These are phyloP conservation scores for Escovopsis sp. DNA, from an alignment of 2,329 filamentous ascomycete species.

Conservation along the genomic window DNA sequence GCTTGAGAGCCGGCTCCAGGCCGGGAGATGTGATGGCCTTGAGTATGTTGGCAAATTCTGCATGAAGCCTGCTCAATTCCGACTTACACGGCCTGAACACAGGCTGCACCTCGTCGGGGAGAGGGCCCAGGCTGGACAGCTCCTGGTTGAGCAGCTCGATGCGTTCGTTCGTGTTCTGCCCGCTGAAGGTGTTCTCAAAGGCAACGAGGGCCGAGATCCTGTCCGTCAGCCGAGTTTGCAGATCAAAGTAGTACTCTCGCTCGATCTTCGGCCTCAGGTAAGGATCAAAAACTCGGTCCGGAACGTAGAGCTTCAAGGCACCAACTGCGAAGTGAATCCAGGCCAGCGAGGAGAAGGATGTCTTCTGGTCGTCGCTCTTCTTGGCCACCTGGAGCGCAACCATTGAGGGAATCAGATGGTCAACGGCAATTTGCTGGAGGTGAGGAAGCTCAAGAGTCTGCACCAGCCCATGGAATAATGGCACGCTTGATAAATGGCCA, in stretches of 20 bases:
- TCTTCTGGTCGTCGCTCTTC: slow-evolving; percentile 7
- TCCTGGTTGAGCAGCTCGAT: slow-evolving; percentile 47
- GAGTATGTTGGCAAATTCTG: slow-evolving; percentile 66
- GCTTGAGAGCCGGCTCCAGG: slow-evolving; percentile 20
- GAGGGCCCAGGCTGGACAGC: slow-evolving; percentile 45
- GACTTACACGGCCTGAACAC: slow-evolving; percentile 59
- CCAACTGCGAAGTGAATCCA: slow-evolving; percentile 66
- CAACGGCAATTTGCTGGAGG: slow-evolving; percentile 20
- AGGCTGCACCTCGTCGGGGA: slow-evolving; percentile 45
- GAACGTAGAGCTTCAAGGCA: slow-evolving; percentile 66
- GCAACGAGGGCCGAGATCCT: slow-evolving; percentile 44
- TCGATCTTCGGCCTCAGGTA: slow-evolving; percentile 51
- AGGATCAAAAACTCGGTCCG: slow-evolving; percentile 76
- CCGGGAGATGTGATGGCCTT: slow-evolving; percentile 41
- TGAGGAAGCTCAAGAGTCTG: slow-evolving; percentile 17
- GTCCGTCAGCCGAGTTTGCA: slow-evolving; percentile 36
- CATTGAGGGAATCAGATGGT: slow-evolving; percentile 31
- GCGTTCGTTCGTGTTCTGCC: slow-evolving; percentile 52
- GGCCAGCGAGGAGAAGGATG: slow-evolving; percentile 33
- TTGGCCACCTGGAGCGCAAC: slow-evolving; percentile 23
- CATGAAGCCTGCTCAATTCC: slow-evolving; percentile 57
- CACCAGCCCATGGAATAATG: slow-evolving; percentile 11
- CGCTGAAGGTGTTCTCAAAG: slow-evolving; percentile 55
- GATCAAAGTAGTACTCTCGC: slow-evolving; percentile 38
- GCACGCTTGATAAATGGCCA: slow-evolving; percentile 1